Evolutionary conservation across 2,329 filamentous ascomycete genomes (phyloP), one percentile per base, ranked within the genome.

Genomic region (Cyphellophora europaea): DNA sequence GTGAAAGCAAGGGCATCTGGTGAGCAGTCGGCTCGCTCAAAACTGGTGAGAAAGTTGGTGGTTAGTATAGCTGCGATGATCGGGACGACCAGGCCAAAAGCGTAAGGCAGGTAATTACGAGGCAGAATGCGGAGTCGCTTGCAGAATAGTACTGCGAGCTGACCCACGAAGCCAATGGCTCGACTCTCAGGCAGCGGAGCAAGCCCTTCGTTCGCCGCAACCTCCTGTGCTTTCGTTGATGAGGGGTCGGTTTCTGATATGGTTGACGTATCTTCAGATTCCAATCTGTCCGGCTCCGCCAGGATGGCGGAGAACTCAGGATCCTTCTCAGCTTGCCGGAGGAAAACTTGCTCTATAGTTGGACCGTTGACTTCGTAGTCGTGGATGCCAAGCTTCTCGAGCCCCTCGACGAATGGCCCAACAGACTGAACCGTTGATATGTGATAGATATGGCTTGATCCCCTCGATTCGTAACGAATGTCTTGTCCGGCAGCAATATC

Each of bases 301-400:
- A 19, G 14, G 30, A 32, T 17, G 12, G 15, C 11, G 18, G 27
- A 14, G 25, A 11, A 18, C 15, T 36, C 35, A 5, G 25, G 19
- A n/a, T 33, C 30, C 53, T 93, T 85, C 50, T 88, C 82, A 0
- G 86, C 84, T 21, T 93, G 69, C 44, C 83, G 78, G 13, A 95
- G 62, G 56, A 95, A 94, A 0, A 93, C 86, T 47, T 93, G 85
- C 54, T 94, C 88, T 25, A 94, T 86, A 0, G 84, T 91, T 1
- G 87, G 87, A 0, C 85, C 85, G 8, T 82, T 81, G 45, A 94
- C 82, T 37, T 86, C 77, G 54, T 93, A 94, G 37, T 91, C 81
- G 12, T 67, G 67, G 28, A 93, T 69, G 0, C 75, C 74, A 1
- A 67, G 62, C 1, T 66, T 58, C 53, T 93, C 81, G 1, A 94